Evolutionary conservation across 2,329 filamentous ascomycete species (phyloP).

Genomic region (Thelonectria discophora): DNA sequence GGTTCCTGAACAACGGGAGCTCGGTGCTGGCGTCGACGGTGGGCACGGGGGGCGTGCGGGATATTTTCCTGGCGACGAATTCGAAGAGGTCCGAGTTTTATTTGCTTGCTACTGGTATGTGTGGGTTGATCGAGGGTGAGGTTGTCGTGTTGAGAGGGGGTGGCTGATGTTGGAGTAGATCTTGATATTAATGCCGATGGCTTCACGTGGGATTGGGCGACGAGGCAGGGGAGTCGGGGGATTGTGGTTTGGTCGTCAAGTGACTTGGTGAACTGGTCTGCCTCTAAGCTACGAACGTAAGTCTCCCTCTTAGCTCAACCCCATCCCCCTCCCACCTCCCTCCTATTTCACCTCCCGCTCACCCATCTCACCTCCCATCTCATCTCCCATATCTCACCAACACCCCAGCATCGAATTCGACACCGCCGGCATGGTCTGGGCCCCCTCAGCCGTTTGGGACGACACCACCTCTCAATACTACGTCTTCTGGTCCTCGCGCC

Average conservation of each 20-base stretch:
- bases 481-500: constrained; percentile 58
- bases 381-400: neutral
- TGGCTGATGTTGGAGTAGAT: constrained; percentile 34
- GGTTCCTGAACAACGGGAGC: constrained; percentile 17
- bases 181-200: constrained; percentile 47
- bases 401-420: constrained; percentile 43
- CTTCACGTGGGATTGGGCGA: constrained; percentile 49
- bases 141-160: neutral
- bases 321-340: neutral
- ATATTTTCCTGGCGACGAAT: constrained; percentile 15
- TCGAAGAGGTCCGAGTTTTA: constrained; percentile 41
- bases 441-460: constrained; percentile 50
- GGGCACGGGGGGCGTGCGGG: constrained; percentile 18
- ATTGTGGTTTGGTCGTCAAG: constrained; percentile 50
- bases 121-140: too few relatives aligned
- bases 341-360: too few relatives aligned
- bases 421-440: constrained; percentile 51
- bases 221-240: constrained; percentile 47
- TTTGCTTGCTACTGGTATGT: constrained; percentile 48
- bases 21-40: constrained; percentile 16
- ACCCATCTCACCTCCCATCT: too few relatives aligned
- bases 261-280: constrained; percentile 48
- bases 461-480: constrained; percentile 51
- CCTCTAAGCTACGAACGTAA: constrained; percentile 15
- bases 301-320: too few relatives aligned